Evolutionary conservation across 441 rosid genomes (phyloP).

Genomic region (Arabidopsis hybrid): DNA sequence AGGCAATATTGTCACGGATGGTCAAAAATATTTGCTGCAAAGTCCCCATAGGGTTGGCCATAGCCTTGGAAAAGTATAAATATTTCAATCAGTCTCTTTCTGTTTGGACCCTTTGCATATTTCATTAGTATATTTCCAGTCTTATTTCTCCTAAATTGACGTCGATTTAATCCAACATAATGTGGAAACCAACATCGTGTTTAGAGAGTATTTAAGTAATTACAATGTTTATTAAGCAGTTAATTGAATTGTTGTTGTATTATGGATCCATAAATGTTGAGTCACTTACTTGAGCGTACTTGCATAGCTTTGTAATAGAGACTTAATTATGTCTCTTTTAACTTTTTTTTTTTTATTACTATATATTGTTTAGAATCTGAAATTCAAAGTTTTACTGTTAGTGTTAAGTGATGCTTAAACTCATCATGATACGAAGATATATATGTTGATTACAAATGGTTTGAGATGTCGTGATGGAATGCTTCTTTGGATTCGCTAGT

Average conservation of each 20-base stretch:
- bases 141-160: slow-evolving; percentile 36
- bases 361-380: background rate
- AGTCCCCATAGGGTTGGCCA: slow-evolving; percentile 51
- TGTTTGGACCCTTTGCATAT: slow-evolving; percentile 12
- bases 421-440: background rate
- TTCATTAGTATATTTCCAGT: slow-evolving; percentile 15
- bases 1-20: slow-evolving; percentile 34
- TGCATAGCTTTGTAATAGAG: slow-evolving; percentile 13
- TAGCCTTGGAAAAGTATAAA: slow-evolving; percentile 30
- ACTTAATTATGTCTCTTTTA: background rate
- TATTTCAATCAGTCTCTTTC: slow-evolving; percentile 41
- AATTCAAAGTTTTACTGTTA: slow-evolving; percentile 6
- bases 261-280: slow-evolving; percentile 21
- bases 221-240: background rate
- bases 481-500: too few species aligned
- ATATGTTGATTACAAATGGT: background rate
- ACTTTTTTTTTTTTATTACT: background rate
- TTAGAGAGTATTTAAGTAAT: background rate
- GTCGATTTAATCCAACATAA: slow-evolving; percentile 28
- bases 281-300: slow-evolving; percentile 5
- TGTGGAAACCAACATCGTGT: slow-evolving; percentile 1
- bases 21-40: slow-evolving; percentile 49
- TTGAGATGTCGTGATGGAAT: background rate
- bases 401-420: background rate
- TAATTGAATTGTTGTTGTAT: slow-evolving; percentile 23